These are phyloP conservation scores for Colletotrichum sojae DNA, from an alignment of 2,329 filamentous ascomycete genomes.

Conservation along the genomic window DNA sequence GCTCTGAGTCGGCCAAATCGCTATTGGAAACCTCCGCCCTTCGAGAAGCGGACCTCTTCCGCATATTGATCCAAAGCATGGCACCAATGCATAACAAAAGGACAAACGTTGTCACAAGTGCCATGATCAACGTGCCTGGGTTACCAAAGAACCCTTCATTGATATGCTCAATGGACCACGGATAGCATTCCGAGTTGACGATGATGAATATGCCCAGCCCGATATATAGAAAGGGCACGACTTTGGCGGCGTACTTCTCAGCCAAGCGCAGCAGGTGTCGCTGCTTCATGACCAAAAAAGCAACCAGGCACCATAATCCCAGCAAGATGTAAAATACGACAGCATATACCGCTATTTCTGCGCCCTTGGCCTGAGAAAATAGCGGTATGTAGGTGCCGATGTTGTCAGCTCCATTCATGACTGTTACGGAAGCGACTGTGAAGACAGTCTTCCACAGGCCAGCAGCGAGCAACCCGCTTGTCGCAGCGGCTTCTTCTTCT, in stretches of 20 bases:
- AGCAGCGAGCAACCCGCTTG: constrained; percentile 4
- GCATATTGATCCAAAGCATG: background rate
- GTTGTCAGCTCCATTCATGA: constrained; percentile 54
- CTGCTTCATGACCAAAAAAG: constrained; percentile 50
- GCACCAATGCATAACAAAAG: background rate
- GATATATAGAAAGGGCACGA: constrained; percentile 51
- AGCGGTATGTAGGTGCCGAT: constrained; percentile 53
- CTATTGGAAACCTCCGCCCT: background rate
- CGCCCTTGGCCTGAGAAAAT: constrained; percentile 50
- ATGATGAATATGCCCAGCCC: constrained; percentile 48
- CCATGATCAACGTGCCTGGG: background rate
- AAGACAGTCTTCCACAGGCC: constrained; percentile 43
- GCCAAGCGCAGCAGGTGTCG: constrained; percentile 46
- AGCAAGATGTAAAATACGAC: constrained; percentile 51
- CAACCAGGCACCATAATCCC: constrained; percentile 49
- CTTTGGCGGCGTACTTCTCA: constrained; percentile 44
- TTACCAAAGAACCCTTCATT: constrained; percentile 33
- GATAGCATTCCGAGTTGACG: constrained; percentile 50
- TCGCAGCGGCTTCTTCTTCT: constrained; percentile 29
- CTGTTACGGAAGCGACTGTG: constrained; percentile 49
- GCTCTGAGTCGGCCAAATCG: background rate
- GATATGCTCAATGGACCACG: constrained; percentile 51
- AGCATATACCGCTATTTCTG: constrained; percentile 51
- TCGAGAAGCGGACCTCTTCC: background rate
- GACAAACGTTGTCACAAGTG: background rate